Percentiles rank a stretch among this genome's conserved stretches.
phyloP scores from a whole-genome alignment of 1,139 yeast species.

The Kodamaea anthophila region DNA sequence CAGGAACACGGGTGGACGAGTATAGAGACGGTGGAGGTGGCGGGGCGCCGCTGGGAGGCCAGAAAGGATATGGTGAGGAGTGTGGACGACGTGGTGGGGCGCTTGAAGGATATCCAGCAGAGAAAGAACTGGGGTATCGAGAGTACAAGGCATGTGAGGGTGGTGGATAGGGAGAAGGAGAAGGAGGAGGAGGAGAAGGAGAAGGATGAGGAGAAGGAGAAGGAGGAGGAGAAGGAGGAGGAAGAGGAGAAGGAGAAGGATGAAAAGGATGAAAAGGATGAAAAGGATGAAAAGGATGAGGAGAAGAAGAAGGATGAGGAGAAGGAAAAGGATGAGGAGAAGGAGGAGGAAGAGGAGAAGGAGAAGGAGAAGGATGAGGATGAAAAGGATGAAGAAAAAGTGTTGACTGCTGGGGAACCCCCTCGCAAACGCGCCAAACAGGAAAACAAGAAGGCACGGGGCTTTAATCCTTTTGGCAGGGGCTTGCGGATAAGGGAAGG shows the following conservation, averaged over 20 bases:
- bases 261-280: background rate
- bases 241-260: slow-evolving; percentile 6
- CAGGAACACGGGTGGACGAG: slow-evolving; percentile 78
- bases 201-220: slow-evolving; percentile 6
- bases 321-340: slow-evolving; percentile 9
- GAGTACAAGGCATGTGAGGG: slow-evolving; percentile 37
- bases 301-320: slow-evolving; percentile 8
- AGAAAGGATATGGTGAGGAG: slow-evolving; percentile 83
- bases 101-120: slow-evolving; percentile 74
- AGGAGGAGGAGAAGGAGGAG: slow-evolving; percentile 5
- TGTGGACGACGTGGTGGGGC: slow-evolving; percentile 71
- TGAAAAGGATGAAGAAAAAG: slow-evolving; percentile 4
- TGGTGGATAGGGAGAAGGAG: slow-evolving; percentile 5
- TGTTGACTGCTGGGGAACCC: slow-evolving; percentile 1
- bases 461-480: slow-evolving; percentile 89
- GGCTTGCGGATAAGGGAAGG: slow-evolving; percentile 81
- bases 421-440: slow-evolving; percentile 1
- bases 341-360: slow-evolving; percentile 14
- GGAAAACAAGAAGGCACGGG: slow-evolving; percentile 27
- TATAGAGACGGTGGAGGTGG: slow-evolving; percentile 90
- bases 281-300: slow-evolving; percentile 1
- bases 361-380: slow-evolving; percentile 8
- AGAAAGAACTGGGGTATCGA: slow-evolving; percentile 74
- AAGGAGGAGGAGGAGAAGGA: slow-evolving; percentile 6
- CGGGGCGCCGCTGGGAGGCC: slow-evolving; percentile 84